A percentile compares a stretch with the other conserved stretches of the same genome.
Conservation (phyloP, 2,329 filamentous ascomycete genomes). For the Colletotrichum limetticola region DNA sequence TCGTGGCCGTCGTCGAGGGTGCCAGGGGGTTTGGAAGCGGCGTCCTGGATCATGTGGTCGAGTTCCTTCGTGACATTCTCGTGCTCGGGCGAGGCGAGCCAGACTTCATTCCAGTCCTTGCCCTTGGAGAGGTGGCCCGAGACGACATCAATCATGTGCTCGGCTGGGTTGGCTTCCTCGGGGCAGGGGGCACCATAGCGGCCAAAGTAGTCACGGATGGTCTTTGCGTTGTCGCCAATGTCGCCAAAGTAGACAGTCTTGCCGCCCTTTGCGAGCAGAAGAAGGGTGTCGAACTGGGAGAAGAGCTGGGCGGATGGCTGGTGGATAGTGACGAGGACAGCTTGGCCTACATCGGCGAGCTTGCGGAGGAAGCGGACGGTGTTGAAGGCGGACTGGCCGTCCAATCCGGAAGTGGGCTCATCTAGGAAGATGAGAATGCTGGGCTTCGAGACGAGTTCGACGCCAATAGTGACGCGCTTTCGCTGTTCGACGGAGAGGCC, state of each 20-base stretch:
- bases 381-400: slow-evolving; percentile 75
- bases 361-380: slow-evolving; percentile 74
- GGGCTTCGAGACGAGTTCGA: slow-evolving; percentile 71
- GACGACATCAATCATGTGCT: slow-evolving; percentile 77
- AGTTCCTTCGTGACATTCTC: slow-evolving; percentile 69
- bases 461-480: slow-evolving; percentile 68
- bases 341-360: slow-evolving; percentile 73
- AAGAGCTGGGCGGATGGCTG: slow-evolving; percentile 76
- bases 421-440: slow-evolving; percentile 70
- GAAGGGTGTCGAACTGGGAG: slow-evolving; percentile 72
- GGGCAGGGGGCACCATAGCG: slow-evolving; percentile 72
- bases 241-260: slow-evolving; percentile 76
- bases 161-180: slow-evolving; percentile 74
- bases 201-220: slow-evolving; percentile 72
- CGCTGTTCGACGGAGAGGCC: slow-evolving; percentile 64
- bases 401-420: slow-evolving; percentile 73
- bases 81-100: slow-evolving; percentile 73
- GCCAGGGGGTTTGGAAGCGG: slow-evolving; percentile 56
- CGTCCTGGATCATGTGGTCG: slow-evolving; percentile 67
- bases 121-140: slow-evolving; percentile 59
- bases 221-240: slow-evolving; percentile 66
- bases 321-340: slow-evolving; percentile 76
- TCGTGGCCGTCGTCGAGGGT: slow-evolving; percentile 67
- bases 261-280: slow-evolving; percentile 73
- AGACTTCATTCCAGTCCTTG: slow-evolving; percentile 76